A percentile compares a stretch with the other conserved stretches of the same genome.
phyloP scores from a whole-genome alignment of 2,329 filamentous ascomycete species.

The Monascus ruber region DNA sequence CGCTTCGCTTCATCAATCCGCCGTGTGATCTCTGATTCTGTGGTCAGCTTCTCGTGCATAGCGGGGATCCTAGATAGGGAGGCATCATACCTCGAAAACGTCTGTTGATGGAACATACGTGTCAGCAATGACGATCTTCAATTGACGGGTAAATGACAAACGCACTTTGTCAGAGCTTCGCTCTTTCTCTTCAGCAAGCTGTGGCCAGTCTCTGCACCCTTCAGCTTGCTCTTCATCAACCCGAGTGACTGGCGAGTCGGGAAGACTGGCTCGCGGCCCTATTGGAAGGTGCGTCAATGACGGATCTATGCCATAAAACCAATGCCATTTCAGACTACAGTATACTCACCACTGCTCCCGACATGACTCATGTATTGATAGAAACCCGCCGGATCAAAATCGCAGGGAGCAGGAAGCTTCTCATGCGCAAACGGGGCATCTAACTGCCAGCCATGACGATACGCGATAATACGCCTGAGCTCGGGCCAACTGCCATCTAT shows the following conservation, averaged over 20 bases:
- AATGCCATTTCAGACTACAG: background rate
- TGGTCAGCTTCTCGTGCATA: constrained; percentile 15
- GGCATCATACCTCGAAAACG: constrained; percentile 67
- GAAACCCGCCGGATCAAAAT: constrained; percentile 9
- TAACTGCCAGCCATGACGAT: constrained; percentile 1
- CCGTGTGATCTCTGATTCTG: constrained; percentile 68
- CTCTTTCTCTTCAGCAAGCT: constrained; percentile 95
- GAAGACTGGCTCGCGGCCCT: constrained; percentile 95
- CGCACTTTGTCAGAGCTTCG: constrained; percentile 89
- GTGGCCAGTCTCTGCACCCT: constrained; percentile 83
- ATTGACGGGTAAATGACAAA: background rate
- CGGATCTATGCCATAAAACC: background rate
- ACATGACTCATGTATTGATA: constrained; percentile 20
- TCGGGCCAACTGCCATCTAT: constrained; percentile 5
- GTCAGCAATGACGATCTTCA: constrained; percentile 8
- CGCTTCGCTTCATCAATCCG: constrained; percentile 98
- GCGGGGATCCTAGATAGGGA: constrained; percentile 9
- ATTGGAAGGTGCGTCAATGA: constrained; percentile 13
- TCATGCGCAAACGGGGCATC: too few relatives aligned
- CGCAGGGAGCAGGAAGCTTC: background rate
- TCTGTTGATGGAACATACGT: constrained; percentile 36
- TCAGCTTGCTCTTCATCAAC: constrained; percentile 95
- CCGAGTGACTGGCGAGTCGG: constrained; percentile 94
- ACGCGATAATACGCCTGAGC: constrained; percentile 6
- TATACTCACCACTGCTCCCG: constrained; percentile 27